A percentile compares a stretch with the other conserved stretches of the same genome.
phyloP scores from a whole-genome alignment of 352 stramenopile genomes.

The Globisporangium canariense region DNA sequence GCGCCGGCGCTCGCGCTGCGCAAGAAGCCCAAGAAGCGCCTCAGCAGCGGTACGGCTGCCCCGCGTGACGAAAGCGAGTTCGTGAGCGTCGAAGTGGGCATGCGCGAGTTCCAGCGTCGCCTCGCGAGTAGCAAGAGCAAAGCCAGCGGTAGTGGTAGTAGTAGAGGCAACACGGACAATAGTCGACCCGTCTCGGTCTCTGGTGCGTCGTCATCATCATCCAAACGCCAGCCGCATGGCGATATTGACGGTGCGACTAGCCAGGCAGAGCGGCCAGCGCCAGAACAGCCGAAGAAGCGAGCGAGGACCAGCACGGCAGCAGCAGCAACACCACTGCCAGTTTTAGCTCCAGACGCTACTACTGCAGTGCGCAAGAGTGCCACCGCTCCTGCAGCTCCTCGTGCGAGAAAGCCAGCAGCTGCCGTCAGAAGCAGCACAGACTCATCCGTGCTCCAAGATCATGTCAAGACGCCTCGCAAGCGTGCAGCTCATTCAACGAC shows the following conservation, averaged over 20 bases:
- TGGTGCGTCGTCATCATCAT: neutral
- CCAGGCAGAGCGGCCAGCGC: neutral
- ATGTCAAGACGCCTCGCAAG: conserved; percentile 5
- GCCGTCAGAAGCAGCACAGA: neutral
- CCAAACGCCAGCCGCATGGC: conserved; percentile 4
- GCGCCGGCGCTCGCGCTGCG: conserved; percentile 9
- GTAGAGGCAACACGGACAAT: conserved; percentile 5
- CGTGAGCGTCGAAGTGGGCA: conserved; percentile 65
- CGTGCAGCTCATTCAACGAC: neutral
- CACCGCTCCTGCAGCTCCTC: neutral
- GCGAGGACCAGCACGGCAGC: neutral
- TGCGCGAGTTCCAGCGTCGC: conserved; percentile 66
- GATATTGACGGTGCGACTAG: neutral
- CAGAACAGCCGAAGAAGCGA: conserved; percentile 10
- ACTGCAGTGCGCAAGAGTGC: neutral
- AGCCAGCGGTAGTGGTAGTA: neutral
- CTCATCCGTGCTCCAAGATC: neutral
- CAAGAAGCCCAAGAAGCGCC: conserved; percentile 29
- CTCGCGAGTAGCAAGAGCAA: conserved; percentile 26
- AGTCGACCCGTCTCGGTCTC: neutral
- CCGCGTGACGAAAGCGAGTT: conserved; percentile 58
- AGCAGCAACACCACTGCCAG: neutral
- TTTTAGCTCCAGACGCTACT: neutral
- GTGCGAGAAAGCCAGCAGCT: neutral
- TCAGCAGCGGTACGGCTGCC: neutral